A percentile compares a stretch with the other conserved stretches of the same genome.
phyloP scores from a whole-genome alignment of 257 asterid genomes.

The Eucommia ulmoides region DNA sequence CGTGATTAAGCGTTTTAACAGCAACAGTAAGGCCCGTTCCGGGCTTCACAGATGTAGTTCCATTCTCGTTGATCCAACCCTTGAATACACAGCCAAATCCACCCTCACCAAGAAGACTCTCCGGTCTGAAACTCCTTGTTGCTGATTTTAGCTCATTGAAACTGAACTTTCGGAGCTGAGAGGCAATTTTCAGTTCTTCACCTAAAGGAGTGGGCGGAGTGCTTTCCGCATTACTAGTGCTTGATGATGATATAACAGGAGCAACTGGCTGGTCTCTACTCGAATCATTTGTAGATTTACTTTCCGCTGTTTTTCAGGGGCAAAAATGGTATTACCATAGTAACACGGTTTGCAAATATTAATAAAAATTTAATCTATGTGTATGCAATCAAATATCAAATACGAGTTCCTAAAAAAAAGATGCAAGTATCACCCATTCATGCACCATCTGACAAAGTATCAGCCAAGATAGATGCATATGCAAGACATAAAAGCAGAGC shows the following conservation, averaged over 20 bases:
- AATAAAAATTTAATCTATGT: background rate
- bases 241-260: slow-evolving; percentile 46
- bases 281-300: slow-evolving; percentile 44
- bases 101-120: slow-evolving; percentile 77
- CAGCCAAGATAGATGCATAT: no score
- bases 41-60: slow-evolving; percentile 51
- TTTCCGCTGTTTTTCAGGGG: slow-evolving; percentile 37
- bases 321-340: background rate
- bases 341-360: background rate
- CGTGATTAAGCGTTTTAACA: slow-evolving; percentile 68
- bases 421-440: background rate
- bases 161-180: slow-evolving; percentile 65
- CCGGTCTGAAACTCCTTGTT: slow-evolving; percentile 61
- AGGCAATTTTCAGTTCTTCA: slow-evolving; percentile 60
- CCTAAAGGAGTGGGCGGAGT: slow-evolving; percentile 49
- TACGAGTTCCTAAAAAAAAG: background rate
- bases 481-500: no score
- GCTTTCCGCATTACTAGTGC: slow-evolving; percentile 49
- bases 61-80: slow-evolving; percentile 75
- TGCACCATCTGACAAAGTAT: no score
- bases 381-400: background rate
- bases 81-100: slow-evolving; percentile 89
- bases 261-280: slow-evolving; percentile 48
- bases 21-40: slow-evolving; percentile 83
- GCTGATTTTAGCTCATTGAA: slow-evolving; percentile 58